Evolutionary conservation across 148 eudicot species (phyloP).

Genomic region (Polygonum maritimum): DNA sequence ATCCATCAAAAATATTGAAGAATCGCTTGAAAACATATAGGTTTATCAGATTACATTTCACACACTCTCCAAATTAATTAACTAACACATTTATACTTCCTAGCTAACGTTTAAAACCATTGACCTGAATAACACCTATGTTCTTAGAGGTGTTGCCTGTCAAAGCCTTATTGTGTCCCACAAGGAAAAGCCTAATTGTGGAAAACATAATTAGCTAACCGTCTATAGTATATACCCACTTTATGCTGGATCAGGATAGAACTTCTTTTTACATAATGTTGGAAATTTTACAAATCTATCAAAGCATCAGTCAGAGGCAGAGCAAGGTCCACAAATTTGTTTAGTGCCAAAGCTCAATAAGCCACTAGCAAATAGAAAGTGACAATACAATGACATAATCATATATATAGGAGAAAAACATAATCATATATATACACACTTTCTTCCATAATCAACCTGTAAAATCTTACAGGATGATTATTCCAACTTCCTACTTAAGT

Average conservation of each 20-base stretch:
- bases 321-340: background rate
- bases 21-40: too few relatives aligned
- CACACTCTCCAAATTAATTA: constrained; percentile 32
- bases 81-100: background rate
- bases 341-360: background rate
- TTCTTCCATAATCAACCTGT: too few relatives aligned
- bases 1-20: too few relatives aligned
- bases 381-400: background rate
- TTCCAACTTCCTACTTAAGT: background rate
- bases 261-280: background rate
- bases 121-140: background rate
- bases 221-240: background rate
- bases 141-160: too few relatives aligned
- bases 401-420: too few relatives aligned
- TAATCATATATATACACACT: too few relatives aligned
- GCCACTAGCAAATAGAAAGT: background rate
- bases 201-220: background rate
- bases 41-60: constrained; percentile 65
- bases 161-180: background rate
- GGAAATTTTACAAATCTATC: too few relatives aligned
- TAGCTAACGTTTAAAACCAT: background rate
- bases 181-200: background rate
- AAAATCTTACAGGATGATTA: background rate
- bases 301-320: background rate
- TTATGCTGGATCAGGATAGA: background rate